Evolutionary conservation across 2,329 filamentous ascomycete genomes (phyloP).

Genomic region (Colletotrichum echinochloae): DNA sequence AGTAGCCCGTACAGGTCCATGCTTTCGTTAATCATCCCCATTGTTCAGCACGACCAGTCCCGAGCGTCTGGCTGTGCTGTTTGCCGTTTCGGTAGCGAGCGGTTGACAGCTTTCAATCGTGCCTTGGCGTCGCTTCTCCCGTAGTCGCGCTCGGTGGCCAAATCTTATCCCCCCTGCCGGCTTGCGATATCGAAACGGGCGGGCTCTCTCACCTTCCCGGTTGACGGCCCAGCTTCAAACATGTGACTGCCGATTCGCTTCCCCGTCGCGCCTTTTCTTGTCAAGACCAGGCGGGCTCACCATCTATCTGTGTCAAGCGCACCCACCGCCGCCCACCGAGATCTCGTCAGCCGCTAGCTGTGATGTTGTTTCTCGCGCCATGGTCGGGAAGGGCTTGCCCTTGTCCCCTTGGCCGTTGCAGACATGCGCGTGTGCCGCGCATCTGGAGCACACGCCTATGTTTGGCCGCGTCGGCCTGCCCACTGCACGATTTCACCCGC

Average conservation of each 20-base stretch:
- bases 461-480: not conserved
- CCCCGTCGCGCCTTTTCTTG: not conserved
- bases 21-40: not conserved
- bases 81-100: not conserved
- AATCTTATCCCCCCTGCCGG: not conserved
- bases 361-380: not conserved
- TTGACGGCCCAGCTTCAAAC: not conserved
- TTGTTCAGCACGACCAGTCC: not conserved
- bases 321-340: not conserved
- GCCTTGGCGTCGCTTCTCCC: not conserved
- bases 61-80: not conserved
- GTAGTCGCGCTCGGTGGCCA: not conserved
- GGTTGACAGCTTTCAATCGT: not conserved
- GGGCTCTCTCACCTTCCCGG: not conserved
- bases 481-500: slow-evolving; percentile 5
- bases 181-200: not conserved
- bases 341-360: slow-evolving; percentile 9
- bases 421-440: slow-evolving; percentile 22
- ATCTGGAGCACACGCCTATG: slow-evolving; percentile 1
- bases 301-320: slow-evolving; percentile 1
- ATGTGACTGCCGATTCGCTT: not conserved
- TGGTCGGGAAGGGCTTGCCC: not conserved
- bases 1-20: not conserved
- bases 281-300: not conserved
- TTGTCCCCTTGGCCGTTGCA: slow-evolving; percentile 13